Evolutionary conservation across 2,329 filamentous ascomycete species (phyloP), one percentile per base, ranked within the genome.

Genomic region (Escovopsis weberi): DNA sequence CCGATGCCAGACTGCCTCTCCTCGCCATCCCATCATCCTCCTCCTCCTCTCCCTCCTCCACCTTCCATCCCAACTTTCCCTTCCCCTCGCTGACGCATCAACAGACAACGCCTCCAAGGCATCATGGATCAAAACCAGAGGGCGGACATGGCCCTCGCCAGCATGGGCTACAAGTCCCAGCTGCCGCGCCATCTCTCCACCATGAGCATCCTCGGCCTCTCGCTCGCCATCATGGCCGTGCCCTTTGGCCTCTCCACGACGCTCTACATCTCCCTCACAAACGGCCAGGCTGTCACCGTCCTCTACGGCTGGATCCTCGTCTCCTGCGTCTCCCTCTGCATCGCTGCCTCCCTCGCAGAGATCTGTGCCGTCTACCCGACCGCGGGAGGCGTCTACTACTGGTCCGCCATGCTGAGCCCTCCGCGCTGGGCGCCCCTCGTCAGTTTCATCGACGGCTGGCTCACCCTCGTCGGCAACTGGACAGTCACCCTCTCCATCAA

Each of bases 361-460:
- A 86, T 83, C 52, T 68, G 82, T 45, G 80, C 77, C 6, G 77
- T 78, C n/a, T 83, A 74, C 50, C 68, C 68, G 0, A 71, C 66
- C 4, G 73, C 73, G 11, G 74, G 74, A 50, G 78, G 74, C 28
- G 72, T 81, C 58, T 28, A 28, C 26, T 80, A 85, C 60, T 85
- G 81, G 81, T 80, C 79, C 7, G 79, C 81, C 44, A 66, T 76
- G 53, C 69, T 85, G 49, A 70, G 72, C 45, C 77, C 75, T 57
- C 69, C 69, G 49, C 62, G 59, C 40, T 82, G 72, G 67, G 73
- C 75, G 26, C 75, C 77, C 0, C 59, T 78, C 23, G 70, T 83
- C 33, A 81, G 77, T 39, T 86, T 80, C 67, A 70, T 80, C 46
- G 83, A 80, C 2, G 82, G 81, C 38, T 86, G 81, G 81, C 81